Percentiles rank a stretch among this genome's conserved stretches.
Evolutionary conservation across 805 yeast species (phyloP).

Genomic region (Brettanomyces custersianus): DNA sequence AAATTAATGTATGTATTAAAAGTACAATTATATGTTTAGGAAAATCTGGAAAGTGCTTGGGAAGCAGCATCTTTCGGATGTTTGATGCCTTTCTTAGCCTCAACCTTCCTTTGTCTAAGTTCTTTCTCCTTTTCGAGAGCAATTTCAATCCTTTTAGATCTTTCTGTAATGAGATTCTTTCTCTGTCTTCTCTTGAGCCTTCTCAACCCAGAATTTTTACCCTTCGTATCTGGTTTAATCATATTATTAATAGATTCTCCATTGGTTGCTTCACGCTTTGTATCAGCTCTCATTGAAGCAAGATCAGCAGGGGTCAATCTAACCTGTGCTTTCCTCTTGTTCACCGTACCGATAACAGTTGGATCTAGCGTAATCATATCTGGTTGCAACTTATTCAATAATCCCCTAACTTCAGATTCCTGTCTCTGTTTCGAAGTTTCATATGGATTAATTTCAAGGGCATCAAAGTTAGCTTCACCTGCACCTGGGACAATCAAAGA

Average conservation of each 20-base stretch:
- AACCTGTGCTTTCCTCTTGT: slow-evolving; percentile 51
- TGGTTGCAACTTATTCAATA: slow-evolving; percentile 82
- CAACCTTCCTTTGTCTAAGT: slow-evolving; percentile 44
- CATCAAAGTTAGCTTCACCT: slow-evolving; percentile 97
- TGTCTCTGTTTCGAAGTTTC: slow-evolving; percentile 90
- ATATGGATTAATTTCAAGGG: slow-evolving; percentile 86
- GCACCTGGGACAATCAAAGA: slow-evolving; percentile 91
- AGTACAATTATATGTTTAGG: slow-evolving; percentile 13
- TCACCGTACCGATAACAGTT: slow-evolving; percentile 74
- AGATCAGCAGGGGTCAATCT: slow-evolving; percentile 58
- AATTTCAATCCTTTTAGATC: slow-evolving; percentile 67
- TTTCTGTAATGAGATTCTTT: slow-evolving; percentile 77
- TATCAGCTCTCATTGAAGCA: slow-evolving; percentile 29
- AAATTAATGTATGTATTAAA: not conserved
- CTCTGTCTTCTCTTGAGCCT: slow-evolving; percentile 74
- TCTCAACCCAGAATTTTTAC: slow-evolving; percentile 78
- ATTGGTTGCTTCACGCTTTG: slow-evolving; percentile 21
- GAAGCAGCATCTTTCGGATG: slow-evolving; percentile 45
- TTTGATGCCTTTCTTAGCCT: slow-evolving; percentile 36
- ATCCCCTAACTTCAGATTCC: slow-evolving; percentile 77
- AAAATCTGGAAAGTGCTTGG: slow-evolving; percentile 43
- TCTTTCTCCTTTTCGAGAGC: slow-evolving; percentile 69
- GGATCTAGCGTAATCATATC: slow-evolving; percentile 93
- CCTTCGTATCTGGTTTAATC: slow-evolving; percentile 60
- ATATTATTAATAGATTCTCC: slow-evolving; percentile 42